Evolutionary conservation across 2,329 filamentous ascomycete genomes (phyloP).

Genomic region (Zymoseptoria tritici): DNA sequence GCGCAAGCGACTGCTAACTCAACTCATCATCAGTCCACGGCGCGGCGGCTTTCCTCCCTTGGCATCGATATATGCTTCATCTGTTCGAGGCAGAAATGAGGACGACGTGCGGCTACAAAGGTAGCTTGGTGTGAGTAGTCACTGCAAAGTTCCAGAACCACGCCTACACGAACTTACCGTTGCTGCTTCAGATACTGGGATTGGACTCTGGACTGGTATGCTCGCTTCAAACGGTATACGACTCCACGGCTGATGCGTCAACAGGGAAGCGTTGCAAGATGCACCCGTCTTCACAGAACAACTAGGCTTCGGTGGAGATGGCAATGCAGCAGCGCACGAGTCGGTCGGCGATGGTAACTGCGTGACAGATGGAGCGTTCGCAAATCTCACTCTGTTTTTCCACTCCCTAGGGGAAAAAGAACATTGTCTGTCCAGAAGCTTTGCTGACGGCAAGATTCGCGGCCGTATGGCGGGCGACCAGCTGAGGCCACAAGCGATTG

Average conservation of each 20-base stretch:
- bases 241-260: too few relatives aligned
- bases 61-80: slow-evolving; percentile 24
- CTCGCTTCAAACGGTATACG: too few relatives aligned
- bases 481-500: slow-evolving; percentile 15
- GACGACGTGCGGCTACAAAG: slow-evolving; percentile 19
- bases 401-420: slow-evolving; percentile 9
- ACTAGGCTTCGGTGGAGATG: slow-evolving; percentile 15
- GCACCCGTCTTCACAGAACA: slow-evolving; percentile 12
- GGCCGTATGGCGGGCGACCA: slow-evolving; percentile 14
- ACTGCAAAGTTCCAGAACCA: too few relatives aligned
- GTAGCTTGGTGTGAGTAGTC: slow-evolving; percentile 12
- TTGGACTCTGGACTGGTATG: slow-evolving; percentile 22
- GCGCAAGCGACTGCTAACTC: too few relatives aligned
- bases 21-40: too few relatives aligned
- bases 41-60: slow-evolving; percentile 20
- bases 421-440: slow-evolving; percentile 20
- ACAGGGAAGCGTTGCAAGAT: slow-evolving; percentile 11
- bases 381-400: slow-evolving; percentile 2
- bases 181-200: too few relatives aligned
- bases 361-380: slow-evolving; percentile 23
- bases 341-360: slow-evolving; percentile 12
- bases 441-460: slow-evolving; percentile 12
- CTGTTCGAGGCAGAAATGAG: slow-evolving; percentile 20
- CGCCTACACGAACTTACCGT: too few relatives aligned
- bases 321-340: too few relatives aligned